Base-by-base conservation (phyloP, 257 asterid species). In the Solanum clarkiae region DNA sequence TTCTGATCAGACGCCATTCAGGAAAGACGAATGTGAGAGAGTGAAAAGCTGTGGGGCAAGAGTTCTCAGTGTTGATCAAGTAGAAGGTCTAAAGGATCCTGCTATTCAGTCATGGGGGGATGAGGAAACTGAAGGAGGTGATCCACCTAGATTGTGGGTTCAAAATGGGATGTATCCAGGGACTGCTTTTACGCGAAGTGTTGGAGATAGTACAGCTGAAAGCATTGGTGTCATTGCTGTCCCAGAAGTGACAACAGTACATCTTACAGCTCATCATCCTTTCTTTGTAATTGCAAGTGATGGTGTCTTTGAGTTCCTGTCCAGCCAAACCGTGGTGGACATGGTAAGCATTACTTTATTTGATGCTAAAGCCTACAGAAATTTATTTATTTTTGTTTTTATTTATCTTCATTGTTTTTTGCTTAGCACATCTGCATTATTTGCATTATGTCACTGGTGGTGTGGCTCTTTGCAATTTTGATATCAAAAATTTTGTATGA, bases 101-200 rank as follows among this genome's bases (percentile, higher is more conserved):
- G 91, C 84, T 20, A 91, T 96, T 88, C 99, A 96, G 81, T 88
- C 97, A 1, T 96, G 99, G 99, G 98, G 98, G 1, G 95, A 94
- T 49, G 98, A 94, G 91, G 99, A 95, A 86, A 93, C 92, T 0
- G 98, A 93, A 77, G 98, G 99, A n/a, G 91, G 94, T 44, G 99
- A 96, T 88, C 99, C 99, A 1, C 99, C 99, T 3, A 89, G 99
- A 86, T 77, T 96, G 90, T 96, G 99, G 99, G 96, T 96, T 42
- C 98, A 94, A 81, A 89, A 93, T 85, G 98, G 94, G 85, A 93
- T 92, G 94, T 96, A 93, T 86, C 99, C 99, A 0, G 99, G 99
- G 83, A 96, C 99, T 59, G 99, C 99, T 22, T 96, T 96, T 88
- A 95, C 99, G 0, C 86, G 99, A 13, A 95, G 99, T 59, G 95